Base-by-base conservation (phyloP, 2,329 filamentous ascomycete genomes). In the Lithohypha guttulata region DNA sequence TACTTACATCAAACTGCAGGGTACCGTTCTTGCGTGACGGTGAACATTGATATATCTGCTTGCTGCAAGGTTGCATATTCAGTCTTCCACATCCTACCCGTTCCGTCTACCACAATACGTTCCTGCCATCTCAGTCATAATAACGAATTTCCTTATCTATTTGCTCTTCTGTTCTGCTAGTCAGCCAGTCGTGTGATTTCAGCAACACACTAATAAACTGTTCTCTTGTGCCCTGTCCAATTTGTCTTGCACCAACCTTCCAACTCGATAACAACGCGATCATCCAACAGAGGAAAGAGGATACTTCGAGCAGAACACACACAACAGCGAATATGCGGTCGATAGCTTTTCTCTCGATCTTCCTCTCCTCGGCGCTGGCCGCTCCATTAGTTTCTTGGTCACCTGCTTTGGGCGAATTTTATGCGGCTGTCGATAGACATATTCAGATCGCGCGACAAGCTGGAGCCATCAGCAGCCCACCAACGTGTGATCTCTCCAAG, bases 331-430 rank as follows among this genome's bases (percentile, higher is more conserved):
- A 31, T 9, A 40, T 40, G 37, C 5, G 27, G n/a, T 14, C 21
- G 20, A 40, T 21, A 25, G 14, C 34, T 28, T 10, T 22, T 13
- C 9, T 40, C 13, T 15, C 17, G 14, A 21, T 21, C 2, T 17
- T 21, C 22, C 19, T 54, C 31, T 54, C 55, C 29, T 50, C 50
- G 26, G 53, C 59, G 14, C 42, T 54, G 39, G 59, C 59, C 25
- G 59, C 58, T 26, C 61, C 62, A 10, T 28, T 44, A 27, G 44
- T 56, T 42, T 35, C 52, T 34, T 65, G 59, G 53, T 59, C 61
- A n/a, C 51, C 60, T 9, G 56, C 59, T 9, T 51, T 64, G 28
- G 56, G 58, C 14, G 56, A 58, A 27, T 65, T 59, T 46, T 60
- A 62, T 26, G 52, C 57, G 18, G 55, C 53, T 43, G 58, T 66